phyloP scores from a whole-genome alignment of 2,329 filamentous ascomycete genomes.

The Biscogniauxia sp. region DNA sequence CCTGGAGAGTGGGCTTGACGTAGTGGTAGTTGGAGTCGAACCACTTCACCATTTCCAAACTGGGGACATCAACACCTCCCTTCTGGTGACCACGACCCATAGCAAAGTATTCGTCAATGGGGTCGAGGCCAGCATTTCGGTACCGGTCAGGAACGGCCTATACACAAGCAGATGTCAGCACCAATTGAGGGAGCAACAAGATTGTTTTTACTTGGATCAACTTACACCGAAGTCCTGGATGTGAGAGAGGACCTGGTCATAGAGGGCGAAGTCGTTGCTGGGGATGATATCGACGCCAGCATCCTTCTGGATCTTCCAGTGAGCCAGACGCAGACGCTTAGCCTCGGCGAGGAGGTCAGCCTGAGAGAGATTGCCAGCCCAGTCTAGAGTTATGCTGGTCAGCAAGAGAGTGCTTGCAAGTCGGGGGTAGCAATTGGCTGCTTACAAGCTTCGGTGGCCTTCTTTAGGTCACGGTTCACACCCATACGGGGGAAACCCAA shows the following conservation, averaged over 20 bases:
- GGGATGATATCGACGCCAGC: slow-evolving; percentile 97
- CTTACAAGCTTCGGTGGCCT: slow-evolving; percentile 92
- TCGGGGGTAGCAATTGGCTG: slow-evolving; percentile 18
- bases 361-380: slow-evolving; percentile 91
- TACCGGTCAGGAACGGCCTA: slow-evolving; percentile 92
- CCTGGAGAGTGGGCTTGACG: slow-evolving; percentile 97
- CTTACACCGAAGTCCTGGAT: slow-evolving; percentile 96
- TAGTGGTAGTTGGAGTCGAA: slow-evolving; percentile 99
- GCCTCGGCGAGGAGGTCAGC: slow-evolving; percentile 89
- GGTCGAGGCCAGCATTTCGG: slow-evolving; percentile 81
- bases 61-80: slow-evolving; percentile 87
- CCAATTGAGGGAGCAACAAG: background rate
- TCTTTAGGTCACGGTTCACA: slow-evolving; percentile 98
- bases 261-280: slow-evolving; percentile 99
- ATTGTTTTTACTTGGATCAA: slow-evolving; percentile 16
- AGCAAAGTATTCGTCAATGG: slow-evolving; percentile 97
- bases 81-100: slow-evolving; percentile 99
- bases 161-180: slow-evolving; percentile 20
- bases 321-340: slow-evolving; percentile 92
- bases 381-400: slow-evolving; percentile 46
- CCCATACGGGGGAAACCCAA: slow-evolving; percentile 99
- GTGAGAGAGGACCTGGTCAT: slow-evolving; percentile 96
- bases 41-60: slow-evolving; percentile 99
- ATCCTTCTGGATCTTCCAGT: slow-evolving; percentile 99
- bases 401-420: slow-evolving; percentile 12